Evolutionary conservation across 2,329 filamentous ascomycete species (phyloP), one percentile per base, ranked within the genome.

Genomic region (Pestalotiopsis fici): DNA sequence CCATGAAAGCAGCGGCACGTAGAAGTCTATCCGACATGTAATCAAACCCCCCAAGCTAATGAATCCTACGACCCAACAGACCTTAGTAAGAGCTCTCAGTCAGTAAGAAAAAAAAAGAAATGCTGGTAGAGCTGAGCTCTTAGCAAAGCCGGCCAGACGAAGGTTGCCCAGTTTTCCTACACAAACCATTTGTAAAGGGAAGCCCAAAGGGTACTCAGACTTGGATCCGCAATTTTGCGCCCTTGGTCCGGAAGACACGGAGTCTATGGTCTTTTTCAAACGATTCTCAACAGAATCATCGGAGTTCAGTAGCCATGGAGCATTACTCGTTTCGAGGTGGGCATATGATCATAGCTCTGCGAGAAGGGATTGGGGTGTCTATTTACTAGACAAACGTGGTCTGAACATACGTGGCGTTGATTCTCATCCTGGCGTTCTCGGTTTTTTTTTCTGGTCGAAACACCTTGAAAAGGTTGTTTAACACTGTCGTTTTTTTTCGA

Each of bases 1-100:
- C 83, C 59, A 76, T 88, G 71, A 78, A 80, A 76, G 23, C 27
- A 57, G 86, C 83, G 82, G 82, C 84, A 82, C 79, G 84, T 80
- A 81, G 80, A 71, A 82, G 77, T 75, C 79, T 82, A 70, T 82
- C 88, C 83, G 75, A 78, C 75, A 78, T 79, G 11, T 35, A 65
- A 67, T 69, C 59, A 64, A 47, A 68, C 68, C 67, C 68, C 67
- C 68, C 65, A 67, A 66, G 76, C 76, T 78, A 76, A 78, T 73
- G 59, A 60, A 35, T 57, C 50, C 70, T 68, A 57, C 70, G 59
- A 35, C 64, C 64, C 63, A 67, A 69, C 67, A 78, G 76, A 76
- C 77, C 71, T 65, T 77, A 21, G 70, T 74, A 31, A 74, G 76
- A 70, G 76, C 76, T 66, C 75, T 77, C 67, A 78, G 76, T 69